Conservation (phyloP, 1,284 basidiomycete genomes). For the Naganishia cerealis region DNA sequence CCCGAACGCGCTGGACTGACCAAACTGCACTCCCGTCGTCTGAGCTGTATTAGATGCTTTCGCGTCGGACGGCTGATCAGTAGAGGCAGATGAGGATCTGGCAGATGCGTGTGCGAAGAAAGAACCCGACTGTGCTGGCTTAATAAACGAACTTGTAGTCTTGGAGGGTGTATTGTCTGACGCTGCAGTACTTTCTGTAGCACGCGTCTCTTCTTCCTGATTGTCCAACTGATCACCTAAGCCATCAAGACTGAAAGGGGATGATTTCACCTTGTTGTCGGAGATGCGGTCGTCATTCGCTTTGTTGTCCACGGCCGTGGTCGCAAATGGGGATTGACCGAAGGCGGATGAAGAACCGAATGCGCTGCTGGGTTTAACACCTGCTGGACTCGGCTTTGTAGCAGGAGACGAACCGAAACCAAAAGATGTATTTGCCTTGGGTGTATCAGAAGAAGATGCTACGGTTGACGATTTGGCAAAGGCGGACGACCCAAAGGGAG, state of each 20-base stretch:
- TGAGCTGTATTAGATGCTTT: not conserved
- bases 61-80: not conserved
- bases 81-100: not conserved
- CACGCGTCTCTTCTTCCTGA: not conserved
- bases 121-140: slow-evolving; percentile 20
- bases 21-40: slow-evolving; percentile 16
- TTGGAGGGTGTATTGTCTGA: not conserved
- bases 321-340: slow-evolving; percentile 23
- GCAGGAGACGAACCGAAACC: slow-evolving; percentile 28
- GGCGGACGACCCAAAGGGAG: slow-evolving; percentile 26
- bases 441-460: slow-evolving; percentile 3
- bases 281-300: not conserved
- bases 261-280: not conserved
- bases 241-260: slow-evolving; percentile 19
- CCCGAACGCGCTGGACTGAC: slow-evolving; percentile 22
- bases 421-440: slow-evolving; percentile 17
- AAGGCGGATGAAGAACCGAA: slow-evolving; percentile 34
- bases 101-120: slow-evolving; percentile 14
- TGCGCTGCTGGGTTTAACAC: slow-evolving; percentile 20
- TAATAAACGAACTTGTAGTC: slow-evolving; percentile 11
- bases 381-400: not conserved
- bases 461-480: slow-evolving; percentile 16
- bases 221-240: slow-evolving; percentile 19
- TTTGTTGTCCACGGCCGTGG: not conserved
- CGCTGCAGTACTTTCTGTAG: not conserved